Base-by-base conservation (phyloP, 768 basidiomycete genomes). In the Russula vinacea region DNA sequence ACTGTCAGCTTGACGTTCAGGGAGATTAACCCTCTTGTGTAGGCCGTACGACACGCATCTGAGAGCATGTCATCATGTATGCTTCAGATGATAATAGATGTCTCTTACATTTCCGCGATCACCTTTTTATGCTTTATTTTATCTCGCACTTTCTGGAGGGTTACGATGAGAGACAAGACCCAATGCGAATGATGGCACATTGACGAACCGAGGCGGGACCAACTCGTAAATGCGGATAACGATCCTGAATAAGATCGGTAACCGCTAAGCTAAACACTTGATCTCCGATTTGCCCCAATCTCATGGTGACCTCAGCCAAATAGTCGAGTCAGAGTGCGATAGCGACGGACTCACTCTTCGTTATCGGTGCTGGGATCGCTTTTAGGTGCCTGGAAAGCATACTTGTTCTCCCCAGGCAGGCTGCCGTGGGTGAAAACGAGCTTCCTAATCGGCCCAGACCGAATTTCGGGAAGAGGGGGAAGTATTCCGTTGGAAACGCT, bases 341-440 rank as follows among this genome's bases (percentile, higher is more conserved):
- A 9, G 37, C 4, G 22, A n/a, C 3, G 24, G 1, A 24, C 56
- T 44, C 24, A 42, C 62, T 44, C 50, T 29, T 63, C 62, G 17
- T 58, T 52, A 57, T 63, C 62, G 13, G 17, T 1, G 26, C 22
- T 53, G 5, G 62, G 50, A 53, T 64, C 53, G 4, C 2, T 44
- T 22, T 10, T 44, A 19, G 52, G 35, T 5, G 37, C 58, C 37
- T 64, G 56, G 32, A 55, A 60, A n/a, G 33, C 52, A 22, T 33
- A 22, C 37, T 47, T 59, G 29, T 35, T 29, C 8, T 42, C 32
- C 17, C 6, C 51, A 2, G 14, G 26, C 37, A 60, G 17, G 39
- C 63, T 64, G 53, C 39, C 60, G 53, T 64, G 63, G 3, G 63
- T 56, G 32, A 64, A 60, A 5, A 64, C 3, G 1, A 33, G 52